Evolutionary conservation across 257 asterid species (phyloP), one percentile per base, ranked within the genome.

Genomic region (Capsicum chinense): DNA sequence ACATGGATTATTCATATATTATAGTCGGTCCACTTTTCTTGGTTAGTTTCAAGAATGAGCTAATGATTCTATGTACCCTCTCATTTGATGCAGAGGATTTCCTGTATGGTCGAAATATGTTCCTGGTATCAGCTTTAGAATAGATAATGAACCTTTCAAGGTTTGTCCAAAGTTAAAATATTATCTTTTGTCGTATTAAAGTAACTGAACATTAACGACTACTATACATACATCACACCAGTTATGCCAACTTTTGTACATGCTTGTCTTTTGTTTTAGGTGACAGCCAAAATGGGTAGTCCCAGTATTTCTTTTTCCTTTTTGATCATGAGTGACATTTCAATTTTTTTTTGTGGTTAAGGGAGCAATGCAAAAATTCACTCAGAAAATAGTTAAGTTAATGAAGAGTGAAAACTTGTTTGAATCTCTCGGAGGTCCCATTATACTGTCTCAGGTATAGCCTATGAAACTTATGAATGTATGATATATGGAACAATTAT

Each of bases 381-480:
- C 93, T 2, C 84, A 85, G 73, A 93, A 92, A 88, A 89, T 92
- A 66, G 95, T 93, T 52, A 89, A 90, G 12, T 85, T 91, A 92
- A 88, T 93, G 97, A 93, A 93, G 87, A 87, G 87, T 84, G 94
- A 91, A 84, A 86, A 84, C 26, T 88, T 92, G 58, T 93, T 83
- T 87, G 92, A 90, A 80, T 85, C 94, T 74, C 94, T 91, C 74
- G 95, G 94, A 80, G 97, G 97, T 83, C 97, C 97, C 48, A 93
- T 92, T 57, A 93, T 92, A 66, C 82, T 93, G 56, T 93, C 97
- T 83, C 97, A 93, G 94, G 97, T 93, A 85, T 37, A 14, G 13
- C 14, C 6, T 79, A 56, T 79, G 19, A 56, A 79, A 63, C 42
- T 15, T 10, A 9, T 2, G 59, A 9, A 66, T 64, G 17, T 59